These are phyloP conservation scores for Pyrenula aspistea DNA, from an alignment of 495 filamentous ascomycete genomes.

Conservation along the genomic window DNA sequence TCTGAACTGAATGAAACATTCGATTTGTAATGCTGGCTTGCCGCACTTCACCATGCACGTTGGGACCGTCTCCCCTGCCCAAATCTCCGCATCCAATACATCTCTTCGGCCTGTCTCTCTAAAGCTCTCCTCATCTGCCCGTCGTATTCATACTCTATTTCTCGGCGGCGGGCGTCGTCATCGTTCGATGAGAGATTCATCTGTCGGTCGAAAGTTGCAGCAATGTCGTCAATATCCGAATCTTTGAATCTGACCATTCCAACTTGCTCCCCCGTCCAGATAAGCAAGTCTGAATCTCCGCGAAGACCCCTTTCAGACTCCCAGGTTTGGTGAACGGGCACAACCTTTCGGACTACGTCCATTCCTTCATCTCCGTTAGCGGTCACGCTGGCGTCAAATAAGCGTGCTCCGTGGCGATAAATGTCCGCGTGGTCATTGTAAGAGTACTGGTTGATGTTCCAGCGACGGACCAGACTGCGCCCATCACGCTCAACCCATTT, in stretches of 20 bases:
- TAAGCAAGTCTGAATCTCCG: slow-evolving; percentile 38
- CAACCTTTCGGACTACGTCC: slow-evolving; percentile 57
- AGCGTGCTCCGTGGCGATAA: background rate
- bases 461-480: slow-evolving; percentile 62
- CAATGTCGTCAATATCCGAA: slow-evolving; percentile 16
- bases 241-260: slow-evolving; percentile 49
- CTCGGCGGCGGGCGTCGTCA: slow-evolving; percentile 1
- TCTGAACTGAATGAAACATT: no score
- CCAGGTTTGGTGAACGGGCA: slow-evolving; percentile 42
- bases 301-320: slow-evolving; percentile 23
- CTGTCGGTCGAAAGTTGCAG: slow-evolving; percentile 33
- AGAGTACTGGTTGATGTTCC: slow-evolving; percentile 45
- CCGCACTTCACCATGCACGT: no score
- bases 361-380: slow-evolving; percentile 1
- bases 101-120: slow-evolving; percentile 71
- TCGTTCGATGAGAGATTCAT: slow-evolving; percentile 2
- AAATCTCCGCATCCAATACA: slow-evolving; percentile 61
- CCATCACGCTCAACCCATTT: slow-evolving; percentile 92
- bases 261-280: slow-evolving; percentile 75
- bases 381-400: background rate
- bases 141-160: slow-evolving; percentile 46
- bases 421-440: slow-evolving; percentile 7
- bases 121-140: slow-evolving; percentile 62
- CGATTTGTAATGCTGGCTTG: no score
- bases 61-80: slow-evolving; percentile 20